Conservation (phyloP, 176 grass and related monocot genomes). For the Ensete glaucum region DNA sequence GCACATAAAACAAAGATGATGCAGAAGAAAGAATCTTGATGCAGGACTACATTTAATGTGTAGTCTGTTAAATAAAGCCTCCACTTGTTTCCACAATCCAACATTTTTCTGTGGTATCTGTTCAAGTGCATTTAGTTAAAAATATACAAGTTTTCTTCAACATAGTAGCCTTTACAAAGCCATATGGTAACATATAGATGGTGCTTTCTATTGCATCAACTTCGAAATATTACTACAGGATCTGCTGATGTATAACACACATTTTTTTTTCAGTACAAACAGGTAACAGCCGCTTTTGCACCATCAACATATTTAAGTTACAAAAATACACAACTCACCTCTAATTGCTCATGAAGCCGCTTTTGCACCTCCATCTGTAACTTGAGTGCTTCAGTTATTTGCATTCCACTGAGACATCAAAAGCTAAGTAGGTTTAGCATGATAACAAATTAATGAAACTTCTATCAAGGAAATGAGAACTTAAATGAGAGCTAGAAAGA, state of each 20-base stretch:
- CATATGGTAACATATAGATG: background rate
- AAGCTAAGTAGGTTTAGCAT: slow-evolving; percentile 2
- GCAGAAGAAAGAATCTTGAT: too few species aligned
- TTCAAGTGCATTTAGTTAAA: too few species aligned
- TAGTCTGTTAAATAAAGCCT: too few species aligned
- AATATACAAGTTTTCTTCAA: too few species aligned
- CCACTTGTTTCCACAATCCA: too few species aligned
- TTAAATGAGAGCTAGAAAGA: too few species aligned
- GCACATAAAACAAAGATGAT: too few species aligned
- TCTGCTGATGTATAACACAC: too few species aligned
- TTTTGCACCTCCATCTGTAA: slow-evolving; percentile 75
- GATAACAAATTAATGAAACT: background rate
- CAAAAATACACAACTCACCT: slow-evolving; percentile 24
- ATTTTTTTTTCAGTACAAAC: too few species aligned
- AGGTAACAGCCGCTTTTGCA: too few species aligned
- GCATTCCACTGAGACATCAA: slow-evolving; percentile 33
- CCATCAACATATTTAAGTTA: background rate
- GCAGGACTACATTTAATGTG: too few species aligned
- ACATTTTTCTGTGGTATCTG: too few species aligned
- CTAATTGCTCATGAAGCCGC: slow-evolving; percentile 49
- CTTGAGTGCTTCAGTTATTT: slow-evolving; percentile 50
- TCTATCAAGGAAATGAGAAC: background rate
- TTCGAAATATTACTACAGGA: background rate
- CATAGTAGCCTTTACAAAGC: background rate
- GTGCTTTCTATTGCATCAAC: background rate